Evolutionary conservation across 1,139 yeast species (phyloP).

Genomic region (Saccharomyces hybrid): DNA sequence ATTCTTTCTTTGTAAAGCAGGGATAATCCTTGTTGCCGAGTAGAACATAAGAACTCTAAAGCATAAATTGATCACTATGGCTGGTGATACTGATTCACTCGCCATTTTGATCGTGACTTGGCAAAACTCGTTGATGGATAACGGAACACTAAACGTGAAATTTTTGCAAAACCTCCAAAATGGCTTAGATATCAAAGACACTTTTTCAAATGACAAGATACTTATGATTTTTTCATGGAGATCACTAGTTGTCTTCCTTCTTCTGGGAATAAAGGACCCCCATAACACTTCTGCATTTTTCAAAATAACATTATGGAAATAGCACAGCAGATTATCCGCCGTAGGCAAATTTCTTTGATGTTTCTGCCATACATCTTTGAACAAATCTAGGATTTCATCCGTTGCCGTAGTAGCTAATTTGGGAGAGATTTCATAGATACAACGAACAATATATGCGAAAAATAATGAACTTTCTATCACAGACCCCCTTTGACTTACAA

Average conservation of each 20-base stretch:
- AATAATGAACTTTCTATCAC: slow-evolving; percentile 78
- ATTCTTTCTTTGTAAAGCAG: slow-evolving; percentile 48
- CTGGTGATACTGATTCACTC: slow-evolving; percentile 67
- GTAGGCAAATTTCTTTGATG: slow-evolving; percentile 25
- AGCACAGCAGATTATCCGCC: slow-evolving; percentile 27
- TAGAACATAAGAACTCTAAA: slow-evolving; percentile 82
- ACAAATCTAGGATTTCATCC: slow-evolving; percentile 34
- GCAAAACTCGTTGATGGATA: slow-evolving; percentile 40
- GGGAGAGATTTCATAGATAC: slow-evolving; percentile 85
- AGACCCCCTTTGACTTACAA: slow-evolving; percentile 76
- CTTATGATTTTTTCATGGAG: slow-evolving; percentile 21
- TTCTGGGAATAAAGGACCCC: slow-evolving; percentile 19
- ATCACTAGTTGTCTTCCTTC: slow-evolving; percentile 16
- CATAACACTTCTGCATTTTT: slow-evolving; percentile 23
- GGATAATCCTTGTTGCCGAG: slow-evolving; percentile 90
- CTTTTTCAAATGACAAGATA: background rate
- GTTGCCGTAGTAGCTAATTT: slow-evolving; percentile 49
- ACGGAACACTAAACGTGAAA: slow-evolving; percentile 40
- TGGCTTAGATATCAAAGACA: slow-evolving; percentile 31
- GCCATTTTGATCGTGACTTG: slow-evolving; percentile 61
- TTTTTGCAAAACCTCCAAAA: slow-evolving; percentile 38
- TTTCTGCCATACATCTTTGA: slow-evolving; percentile 34
- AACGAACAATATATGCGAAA: slow-evolving; percentile 85
- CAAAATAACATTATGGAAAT: slow-evolving; percentile 22
- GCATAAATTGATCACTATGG: slow-evolving; percentile 71